Conservation (phyloP, 345 rosid genomes). For the Melaleuca alternifolia region DNA sequence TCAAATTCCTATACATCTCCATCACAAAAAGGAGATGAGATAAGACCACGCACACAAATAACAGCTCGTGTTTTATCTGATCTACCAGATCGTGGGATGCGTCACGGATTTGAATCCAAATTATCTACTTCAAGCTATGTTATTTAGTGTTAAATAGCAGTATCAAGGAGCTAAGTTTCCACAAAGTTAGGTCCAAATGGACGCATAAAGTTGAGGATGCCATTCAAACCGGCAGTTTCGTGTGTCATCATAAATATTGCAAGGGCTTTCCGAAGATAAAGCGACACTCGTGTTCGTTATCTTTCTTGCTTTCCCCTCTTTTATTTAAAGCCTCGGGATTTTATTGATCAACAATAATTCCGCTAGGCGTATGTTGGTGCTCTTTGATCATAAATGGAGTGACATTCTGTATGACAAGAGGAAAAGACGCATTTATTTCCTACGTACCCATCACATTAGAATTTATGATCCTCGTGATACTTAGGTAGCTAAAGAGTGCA, state of each 20-base stretch:
- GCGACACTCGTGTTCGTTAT: background rate
- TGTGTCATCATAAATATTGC: background rate
- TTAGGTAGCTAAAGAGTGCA: constrained; percentile 1
- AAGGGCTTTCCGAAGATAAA: background rate
- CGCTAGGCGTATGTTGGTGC: background rate
- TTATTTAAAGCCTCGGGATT: background rate
- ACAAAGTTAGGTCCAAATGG: background rate
- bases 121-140: background rate
- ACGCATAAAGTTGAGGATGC: background rate
- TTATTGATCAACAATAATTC: background rate
- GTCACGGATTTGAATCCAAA: background rate
- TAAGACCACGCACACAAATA: too few species aligned
- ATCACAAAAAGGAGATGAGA: background rate
- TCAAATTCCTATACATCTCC: background rate
- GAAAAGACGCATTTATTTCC: background rate
- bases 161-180: background rate
- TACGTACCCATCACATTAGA: background rate
- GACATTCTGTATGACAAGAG: background rate
- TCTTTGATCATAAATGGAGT: constrained; percentile 6
- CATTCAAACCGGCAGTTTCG: background rate
- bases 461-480: constrained; percentile 27
- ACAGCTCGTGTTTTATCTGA: background rate
- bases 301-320: background rate
- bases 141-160: background rate
- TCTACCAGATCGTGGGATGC: background rate